phyloP scores from a whole-genome alignment of 1,284 basidiomycete genomes.

The Meira nashicola region DNA sequence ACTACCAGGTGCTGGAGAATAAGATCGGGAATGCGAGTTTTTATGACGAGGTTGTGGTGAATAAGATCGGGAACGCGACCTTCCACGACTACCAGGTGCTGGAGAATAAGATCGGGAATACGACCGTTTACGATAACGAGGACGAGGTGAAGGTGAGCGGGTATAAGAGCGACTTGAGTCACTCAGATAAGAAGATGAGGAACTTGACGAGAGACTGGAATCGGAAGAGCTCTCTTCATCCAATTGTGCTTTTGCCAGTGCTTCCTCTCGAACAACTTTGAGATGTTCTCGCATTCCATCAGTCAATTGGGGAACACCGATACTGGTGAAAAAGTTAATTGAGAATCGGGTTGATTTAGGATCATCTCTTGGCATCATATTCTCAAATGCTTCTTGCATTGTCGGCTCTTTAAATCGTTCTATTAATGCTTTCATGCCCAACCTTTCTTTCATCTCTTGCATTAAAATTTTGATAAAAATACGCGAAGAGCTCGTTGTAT shows the following conservation, averaged over 20 bases:
- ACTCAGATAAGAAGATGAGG: constrained; percentile 11
- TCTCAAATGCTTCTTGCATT: constrained; percentile 67
- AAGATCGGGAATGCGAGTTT: no score
- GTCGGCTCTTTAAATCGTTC: constrained; percentile 66
- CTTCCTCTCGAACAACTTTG: constrained; percentile 89
- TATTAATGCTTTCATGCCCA: constrained; percentile 75
- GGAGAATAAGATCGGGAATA: neutral
- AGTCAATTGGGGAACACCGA: constrained; percentile 82
- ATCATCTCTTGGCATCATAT: constrained; percentile 92
- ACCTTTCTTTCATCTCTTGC: constrained; percentile 85
- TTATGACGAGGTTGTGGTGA: no score
- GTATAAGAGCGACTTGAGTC: constrained; percentile 7
- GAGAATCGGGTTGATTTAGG: constrained; percentile 95
- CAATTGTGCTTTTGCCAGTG: constrained; percentile 62
- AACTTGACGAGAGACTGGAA: constrained; percentile 49
- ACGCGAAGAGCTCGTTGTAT: constrained; percentile 89
- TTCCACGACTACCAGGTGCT: no score
- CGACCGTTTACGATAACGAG: neutral
- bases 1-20: no score
- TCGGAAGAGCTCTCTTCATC: constrained; percentile 57
- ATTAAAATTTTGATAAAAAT: constrained; percentile 97
- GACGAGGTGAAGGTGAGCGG: constrained; percentile 3
- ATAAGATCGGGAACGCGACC: no score
- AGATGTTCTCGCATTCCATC: constrained; percentile 95
- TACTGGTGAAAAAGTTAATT: constrained; percentile 90